Evolutionary conservation across 148 eudicot species (phyloP), one percentile per base, ranked within the genome.

Genomic region (Vaccinium darrowii): DNA sequence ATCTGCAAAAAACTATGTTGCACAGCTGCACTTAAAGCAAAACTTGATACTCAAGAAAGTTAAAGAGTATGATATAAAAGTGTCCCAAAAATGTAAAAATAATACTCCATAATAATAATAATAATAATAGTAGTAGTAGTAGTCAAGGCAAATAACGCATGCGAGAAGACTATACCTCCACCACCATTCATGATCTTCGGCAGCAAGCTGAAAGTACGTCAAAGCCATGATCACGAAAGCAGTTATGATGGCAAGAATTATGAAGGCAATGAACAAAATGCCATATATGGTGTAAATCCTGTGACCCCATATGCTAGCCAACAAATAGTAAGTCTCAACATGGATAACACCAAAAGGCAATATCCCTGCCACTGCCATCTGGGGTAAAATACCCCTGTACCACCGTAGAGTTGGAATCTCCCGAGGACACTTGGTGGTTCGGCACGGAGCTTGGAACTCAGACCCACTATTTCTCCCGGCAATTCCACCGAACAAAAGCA

Each of bases 131-230:
- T 39, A 39, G 3, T 39, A 39, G 3, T 39, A 39, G 5, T 43
- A 21, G 7, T 7, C 23, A 62, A 62, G 67, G 67, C 67, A 19
- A 62, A 21, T 21, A 58, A 19, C 4, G 11, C 14, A 58, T 18
- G 39, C 21, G 16, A 12, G 23, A 84, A 36, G 21, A 71, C 18
- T 58, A 74, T 82, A 88, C 90, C 90, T 89, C 90, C 90, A 88
- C 88, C 90, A 88, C 87, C 90, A 88, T 86, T 84, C 85, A 81
- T 88, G 90, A 84, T 88, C 88, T 86, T 84, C 90, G 18, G 88
- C 90, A 76, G 90, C 87, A 56, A 88, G 88, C 81, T 88, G 90
- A 62, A 86, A 86, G 71, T 89, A 89, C 33, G 85, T 84, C 84
- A 86, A 79, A 14, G 87, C 88, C 72, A 89, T 87, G 19, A 86